Percentiles rank a stretch among this genome's conserved stretches.
Evolutionary conservation across 176 grass and related monocot genomes (phyloP).

Genomic region (Triticum monococcum): DNA sequence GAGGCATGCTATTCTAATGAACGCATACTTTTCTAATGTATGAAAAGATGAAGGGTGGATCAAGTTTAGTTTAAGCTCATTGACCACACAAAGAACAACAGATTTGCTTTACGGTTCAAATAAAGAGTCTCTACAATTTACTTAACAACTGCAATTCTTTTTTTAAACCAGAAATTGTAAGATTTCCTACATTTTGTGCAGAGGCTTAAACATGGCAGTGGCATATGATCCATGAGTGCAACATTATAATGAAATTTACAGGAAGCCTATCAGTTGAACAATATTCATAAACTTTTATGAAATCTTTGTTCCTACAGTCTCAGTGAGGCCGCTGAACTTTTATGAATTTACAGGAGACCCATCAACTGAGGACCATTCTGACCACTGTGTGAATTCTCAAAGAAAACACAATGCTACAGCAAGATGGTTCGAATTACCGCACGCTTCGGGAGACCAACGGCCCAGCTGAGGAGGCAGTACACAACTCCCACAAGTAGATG

Average conservation of each 20-base stretch:
- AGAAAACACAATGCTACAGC: not conserved
- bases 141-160: not conserved
- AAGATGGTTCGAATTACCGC: constrained; percentile 56
- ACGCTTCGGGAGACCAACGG: constrained; percentile 83
- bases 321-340: too few relatives aligned
- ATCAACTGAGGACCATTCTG: not conserved
- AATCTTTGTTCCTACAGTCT: not conserved
- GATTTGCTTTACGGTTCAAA: not conserved
- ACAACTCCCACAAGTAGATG: constrained; percentile 74
- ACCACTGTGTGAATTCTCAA: not conserved
- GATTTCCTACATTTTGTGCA: not conserved
- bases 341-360: too few relatives aligned
- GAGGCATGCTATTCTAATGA: not conserved
- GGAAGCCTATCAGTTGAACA: not conserved
- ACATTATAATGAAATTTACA: not conserved
- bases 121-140: not conserved
- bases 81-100: not conserved
- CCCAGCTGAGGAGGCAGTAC: constrained; percentile 86
- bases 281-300: not conserved
- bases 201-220: not conserved
- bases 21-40: not conserved
- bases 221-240: not conserved
- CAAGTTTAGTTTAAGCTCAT: not conserved
- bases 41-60: not conserved
- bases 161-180: not conserved